A percentile compares a stretch with the other conserved stretches of the same genome.
Evolutionary conservation across 768 basidiomycete species (phyloP).

Genomic region (Ephemerocybe angulata): DNA sequence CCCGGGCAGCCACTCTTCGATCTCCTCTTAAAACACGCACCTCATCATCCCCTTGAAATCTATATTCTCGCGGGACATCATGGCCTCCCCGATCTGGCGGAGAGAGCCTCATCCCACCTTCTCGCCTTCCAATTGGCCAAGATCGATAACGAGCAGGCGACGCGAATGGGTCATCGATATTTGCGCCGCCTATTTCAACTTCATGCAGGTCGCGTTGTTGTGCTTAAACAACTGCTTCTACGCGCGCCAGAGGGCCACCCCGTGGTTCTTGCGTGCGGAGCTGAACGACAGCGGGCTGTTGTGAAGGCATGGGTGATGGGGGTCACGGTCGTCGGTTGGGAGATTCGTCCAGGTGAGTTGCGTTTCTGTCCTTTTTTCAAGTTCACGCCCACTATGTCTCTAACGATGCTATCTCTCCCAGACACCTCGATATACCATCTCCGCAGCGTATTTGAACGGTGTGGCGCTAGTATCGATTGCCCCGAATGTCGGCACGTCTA

Average conservation of each 20-base stretch:
- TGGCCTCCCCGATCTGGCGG: conserved; percentile 34
- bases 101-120: conserved; percentile 33
- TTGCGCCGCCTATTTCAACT: conserved; percentile 33
- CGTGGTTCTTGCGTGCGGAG: conserved; percentile 14
- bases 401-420: too few species aligned
- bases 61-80: conserved; percentile 31
- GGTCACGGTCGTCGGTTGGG: conserved; percentile 21
- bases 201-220: conserved; percentile 28
- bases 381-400: too few species aligned
- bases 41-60: conserved; percentile 30
- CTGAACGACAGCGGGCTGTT: conserved; percentile 18
- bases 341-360: too few species aligned
- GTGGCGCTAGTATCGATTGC: too few species aligned
- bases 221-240: conserved; percentile 22
- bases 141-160: conserved; percentile 30
- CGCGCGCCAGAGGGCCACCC: conserved; percentile 16
- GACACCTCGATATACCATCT: too few species aligned
- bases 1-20: conserved; percentile 23
- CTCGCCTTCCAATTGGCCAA: conserved; percentile 24
- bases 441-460: too few species aligned
- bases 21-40: conserved; percentile 18
- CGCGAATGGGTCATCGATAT: conserved; percentile 32
- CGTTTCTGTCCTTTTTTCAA: too few species aligned
- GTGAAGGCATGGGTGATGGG: conserved; percentile 23
- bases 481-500: too few species aligned